Evolutionary conservation across 495 filamentous ascomycete species (phyloP).

Genomic region (Podospora pseudocomata): DNA sequence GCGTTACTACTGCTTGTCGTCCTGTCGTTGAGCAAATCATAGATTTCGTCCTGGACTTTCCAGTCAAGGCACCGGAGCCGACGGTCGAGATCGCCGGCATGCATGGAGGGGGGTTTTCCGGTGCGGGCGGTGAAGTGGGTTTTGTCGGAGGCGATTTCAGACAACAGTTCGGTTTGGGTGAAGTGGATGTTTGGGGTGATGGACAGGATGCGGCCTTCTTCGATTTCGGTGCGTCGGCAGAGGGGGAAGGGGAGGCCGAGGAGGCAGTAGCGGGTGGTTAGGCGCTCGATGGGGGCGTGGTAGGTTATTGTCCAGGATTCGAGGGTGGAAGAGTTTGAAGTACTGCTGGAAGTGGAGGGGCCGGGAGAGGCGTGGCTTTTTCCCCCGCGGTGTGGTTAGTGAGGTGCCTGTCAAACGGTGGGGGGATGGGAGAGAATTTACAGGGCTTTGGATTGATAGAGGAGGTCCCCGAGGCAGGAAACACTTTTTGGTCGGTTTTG

Average conservation of each 20-base stretch:
- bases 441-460: conserved; percentile 10
- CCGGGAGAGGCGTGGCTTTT: neutral
- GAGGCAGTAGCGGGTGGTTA: neutral
- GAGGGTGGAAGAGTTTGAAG: conserved; percentile 11
- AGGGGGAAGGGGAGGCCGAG: conserved; percentile 15
- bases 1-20: conserved; percentile 24
- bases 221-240: conserved; percentile 6
- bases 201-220: conserved; percentile 15
- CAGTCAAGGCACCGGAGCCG: conserved; percentile 21
- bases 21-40: conserved; percentile 22
- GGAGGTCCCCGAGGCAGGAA: conserved; percentile 6
- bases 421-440: neutral
- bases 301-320: conserved; percentile 26
- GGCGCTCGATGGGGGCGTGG: conserved; percentile 13
- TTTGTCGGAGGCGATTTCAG: conserved; percentile 7
- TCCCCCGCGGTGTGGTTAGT: too few relatives aligned
- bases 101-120: neutral
- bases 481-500: neutral
- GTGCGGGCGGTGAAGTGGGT: conserved; percentile 2
- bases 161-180: conserved; percentile 16
- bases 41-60: conserved; percentile 26
- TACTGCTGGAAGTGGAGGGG: neutral
- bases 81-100: conserved; percentile 15
- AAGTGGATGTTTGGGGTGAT: conserved; percentile 24
- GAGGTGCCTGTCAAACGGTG: neutral